Conservation (phyloP, 192 early-diverging fungal species). For the Podila verticillata region DNA sequence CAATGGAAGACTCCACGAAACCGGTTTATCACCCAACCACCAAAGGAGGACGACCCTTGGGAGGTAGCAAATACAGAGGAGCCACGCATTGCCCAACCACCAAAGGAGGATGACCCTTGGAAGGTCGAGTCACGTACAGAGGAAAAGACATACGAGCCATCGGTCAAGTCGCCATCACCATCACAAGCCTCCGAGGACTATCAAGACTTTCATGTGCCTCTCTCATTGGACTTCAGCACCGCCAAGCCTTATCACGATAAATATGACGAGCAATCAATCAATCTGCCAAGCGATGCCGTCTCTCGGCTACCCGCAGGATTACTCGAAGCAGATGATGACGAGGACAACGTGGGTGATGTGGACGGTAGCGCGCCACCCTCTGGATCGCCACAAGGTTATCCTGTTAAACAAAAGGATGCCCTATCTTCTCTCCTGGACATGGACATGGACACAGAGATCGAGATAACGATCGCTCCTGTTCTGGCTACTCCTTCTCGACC, state of each 20-base stretch:
- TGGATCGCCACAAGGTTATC: neutral
- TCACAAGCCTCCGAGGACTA: too few relatives aligned
- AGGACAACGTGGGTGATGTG: neutral
- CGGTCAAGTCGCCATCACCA: too few relatives aligned
- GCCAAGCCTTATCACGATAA: neutral
- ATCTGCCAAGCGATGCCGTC: neutral
- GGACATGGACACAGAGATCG: too few relatives aligned
- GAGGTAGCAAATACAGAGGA: neutral
- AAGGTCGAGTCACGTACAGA: neutral
- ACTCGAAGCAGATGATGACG: neutral
- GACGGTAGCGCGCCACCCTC: neutral
- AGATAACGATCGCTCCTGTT: too few relatives aligned
- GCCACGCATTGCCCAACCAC: neutral
- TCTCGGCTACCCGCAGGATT: neutral
- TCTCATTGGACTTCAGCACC: constrained; percentile 7
- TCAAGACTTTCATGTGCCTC: neutral
- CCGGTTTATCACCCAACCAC: neutral
- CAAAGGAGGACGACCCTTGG: neutral
- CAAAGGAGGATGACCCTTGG: neutral
- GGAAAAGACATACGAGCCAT: too few relatives aligned
- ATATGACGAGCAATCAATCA: neutral
- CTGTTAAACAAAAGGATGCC: too few relatives aligned
- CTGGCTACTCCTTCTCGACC: too few relatives aligned
- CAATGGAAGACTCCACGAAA: neutral
- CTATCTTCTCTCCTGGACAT: too few relatives aligned